These are phyloP conservation scores for Coemansia sp. DNA, from an alignment of 192 early-diverging fungal species.

Conservation along the genomic window DNA sequence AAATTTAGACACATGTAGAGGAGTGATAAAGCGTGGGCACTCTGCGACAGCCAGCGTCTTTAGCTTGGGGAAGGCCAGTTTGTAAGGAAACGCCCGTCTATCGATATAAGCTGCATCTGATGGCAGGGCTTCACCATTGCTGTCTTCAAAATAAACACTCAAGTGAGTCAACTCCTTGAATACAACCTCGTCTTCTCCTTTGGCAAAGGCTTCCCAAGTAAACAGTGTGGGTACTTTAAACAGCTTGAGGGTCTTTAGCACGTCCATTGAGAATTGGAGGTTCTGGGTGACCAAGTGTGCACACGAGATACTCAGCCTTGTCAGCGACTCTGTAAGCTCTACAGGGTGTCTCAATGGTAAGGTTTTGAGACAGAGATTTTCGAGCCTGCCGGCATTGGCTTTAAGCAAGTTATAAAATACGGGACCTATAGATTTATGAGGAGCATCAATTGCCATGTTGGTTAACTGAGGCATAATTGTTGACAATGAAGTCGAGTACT, in stretches of 20 bases:
- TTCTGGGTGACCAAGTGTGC: neutral
- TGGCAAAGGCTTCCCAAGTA: slow-evolving; percentile 4
- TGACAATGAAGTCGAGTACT: neutral
- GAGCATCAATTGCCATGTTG: neutral
- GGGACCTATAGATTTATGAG: neutral
- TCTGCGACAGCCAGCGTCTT: neutral
- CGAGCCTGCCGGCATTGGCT: neutral
- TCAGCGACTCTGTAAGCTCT: neutral
- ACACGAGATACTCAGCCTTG: neutral
- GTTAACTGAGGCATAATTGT: neutral
- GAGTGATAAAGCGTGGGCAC: neutral
- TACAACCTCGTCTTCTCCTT: neutral
- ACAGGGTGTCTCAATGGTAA: neutral
- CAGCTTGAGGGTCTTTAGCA: neutral
- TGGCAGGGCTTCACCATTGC: neutral
- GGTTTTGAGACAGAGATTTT: neutral
- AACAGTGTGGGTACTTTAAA: neutral
- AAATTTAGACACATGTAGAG: neutral
- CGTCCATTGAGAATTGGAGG: neutral
- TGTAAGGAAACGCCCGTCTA: neutral
- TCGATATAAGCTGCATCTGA: neutral
- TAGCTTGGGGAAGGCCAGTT: neutral
- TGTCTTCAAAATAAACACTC: neutral
- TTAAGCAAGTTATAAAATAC: slow-evolving; percentile 1
- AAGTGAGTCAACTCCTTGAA: neutral